A percentile compares a stretch with the other conserved stretches of the same genome.
Evolutionary conservation across 2,329 filamentous ascomycete species (phyloP).

Genomic region (Stagonosporopsis chrysanthemi): DNA sequence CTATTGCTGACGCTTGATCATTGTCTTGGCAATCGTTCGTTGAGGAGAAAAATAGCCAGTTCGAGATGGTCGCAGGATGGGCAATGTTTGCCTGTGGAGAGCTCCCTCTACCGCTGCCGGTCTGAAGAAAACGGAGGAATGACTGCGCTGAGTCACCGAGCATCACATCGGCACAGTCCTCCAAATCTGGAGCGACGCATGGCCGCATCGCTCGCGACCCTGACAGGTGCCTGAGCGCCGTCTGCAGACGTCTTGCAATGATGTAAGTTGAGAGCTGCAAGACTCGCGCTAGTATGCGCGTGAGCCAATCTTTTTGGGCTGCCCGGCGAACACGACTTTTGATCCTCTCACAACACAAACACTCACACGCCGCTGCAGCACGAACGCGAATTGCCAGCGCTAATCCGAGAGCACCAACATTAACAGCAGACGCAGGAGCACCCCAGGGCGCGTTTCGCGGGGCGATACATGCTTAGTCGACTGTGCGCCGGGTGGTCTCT

Average conservation of each 20-base stretch:
- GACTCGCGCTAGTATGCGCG: conserved; percentile 10
- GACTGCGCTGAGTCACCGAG: too few relatives aligned
- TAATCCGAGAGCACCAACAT: conserved; percentile 42
- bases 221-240: neutral
- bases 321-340: conserved; percentile 23
- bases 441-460: conserved; percentile 34
- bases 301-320: conserved; percentile 11
- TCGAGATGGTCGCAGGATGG: neutral
- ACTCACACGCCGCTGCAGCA: conserved; percentile 23
- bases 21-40: neutral
- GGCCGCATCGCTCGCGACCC: neutral
- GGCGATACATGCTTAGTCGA: conserved; percentile 40
- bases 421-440: conserved; percentile 24
- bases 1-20: neutral
- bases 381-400: conserved; percentile 34
- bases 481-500: conserved; percentile 39
- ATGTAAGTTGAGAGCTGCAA: neutral
- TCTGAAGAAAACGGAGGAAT: too few relatives aligned
- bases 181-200: neutral
- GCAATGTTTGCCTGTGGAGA: neutral
- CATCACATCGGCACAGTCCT: too few relatives aligned
- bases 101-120: too few relatives aligned
- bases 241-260: neutral
- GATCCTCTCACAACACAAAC: conserved; percentile 38
- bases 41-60: neutral